Base-by-base conservation (phyloP, 352 stramenopile species). In the Pythium dissotocum region DNA sequence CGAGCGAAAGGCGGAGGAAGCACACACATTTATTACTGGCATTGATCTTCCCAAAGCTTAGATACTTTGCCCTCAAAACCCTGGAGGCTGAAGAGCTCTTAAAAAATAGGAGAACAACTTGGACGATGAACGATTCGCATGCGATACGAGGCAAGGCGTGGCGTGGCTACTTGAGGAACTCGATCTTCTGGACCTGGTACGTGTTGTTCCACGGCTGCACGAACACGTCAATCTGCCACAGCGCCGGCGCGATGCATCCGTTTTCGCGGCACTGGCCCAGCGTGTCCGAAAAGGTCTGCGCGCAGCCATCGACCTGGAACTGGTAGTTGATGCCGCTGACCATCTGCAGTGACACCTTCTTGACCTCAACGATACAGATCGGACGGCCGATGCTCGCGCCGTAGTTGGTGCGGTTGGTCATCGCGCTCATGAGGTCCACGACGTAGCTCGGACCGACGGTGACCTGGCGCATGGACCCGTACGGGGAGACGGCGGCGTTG, bases 321-420 rank as follows among this genome's bases (percentile, higher is more conserved):
- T 51, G 44, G 68, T 74, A 74, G 57, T 74, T 74, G 40, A 67
- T 53, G 49, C 68, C 68, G 4, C 33, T 58, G 9, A 70, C 63
- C 16, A 74, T 63, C 36, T 74, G 68, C 33, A 60, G 32, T 32
- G 38, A 24, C 12, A 74, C 63, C 6, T 60, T 49, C 32, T 60
- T 35, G 42, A 74, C 57, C 9, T 60, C 49, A 12, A 54, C 58
- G 30, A 70, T 52, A 36, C 67, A 73, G 51, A 73, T 57, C 10
- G 53, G 67, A 10, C 46, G 53, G 7, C 30, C 52, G 24, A 36
- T 28, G 1, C 14, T 16, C 18, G 58, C 48, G 24, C 13, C 36
- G 61, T 73, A 73, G 46, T 59, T 49, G 32, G 7, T 26, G 56
- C 32, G 18, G 32, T 62, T 52, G 56, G 32, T 36, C n/a, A 62